Conservation (phyloP, 306 rosid genomes). For the Cicer yamashitae region DNA sequence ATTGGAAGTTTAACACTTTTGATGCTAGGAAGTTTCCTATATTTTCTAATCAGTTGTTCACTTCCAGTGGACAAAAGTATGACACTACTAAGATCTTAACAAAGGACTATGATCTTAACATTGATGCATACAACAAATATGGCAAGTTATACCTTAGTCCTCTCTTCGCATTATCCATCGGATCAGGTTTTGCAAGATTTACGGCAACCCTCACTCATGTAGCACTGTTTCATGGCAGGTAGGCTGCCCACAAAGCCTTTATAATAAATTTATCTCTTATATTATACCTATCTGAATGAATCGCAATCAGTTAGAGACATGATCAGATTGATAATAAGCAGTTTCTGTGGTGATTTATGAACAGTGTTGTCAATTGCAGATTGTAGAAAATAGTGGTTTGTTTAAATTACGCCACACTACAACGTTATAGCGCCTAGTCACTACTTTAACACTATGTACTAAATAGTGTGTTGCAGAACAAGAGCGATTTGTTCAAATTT, state of each 20-base stretch:
- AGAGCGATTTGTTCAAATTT: too few relatives aligned
- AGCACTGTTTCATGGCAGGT: constrained; percentile 91
- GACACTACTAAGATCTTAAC: constrained; percentile 89
- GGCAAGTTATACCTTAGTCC: constrained; percentile 98
- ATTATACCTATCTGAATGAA: not conserved
- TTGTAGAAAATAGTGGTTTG: too few relatives aligned
- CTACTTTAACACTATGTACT: too few relatives aligned
- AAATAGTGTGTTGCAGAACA: too few relatives aligned
- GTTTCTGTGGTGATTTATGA: constrained; percentile 16
- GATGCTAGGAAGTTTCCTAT: constrained; percentile 96
- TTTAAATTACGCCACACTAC: too few relatives aligned
- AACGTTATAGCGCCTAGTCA: too few relatives aligned
- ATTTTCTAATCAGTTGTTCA: constrained; percentile 84
- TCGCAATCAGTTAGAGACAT: constrained; percentile 1
- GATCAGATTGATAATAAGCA: constrained; percentile 13
- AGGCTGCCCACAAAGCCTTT: constrained; percentile 39
- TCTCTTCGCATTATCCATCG: constrained; percentile 92
- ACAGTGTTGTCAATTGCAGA: too few relatives aligned
- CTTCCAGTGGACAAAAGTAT: constrained; percentile 66
- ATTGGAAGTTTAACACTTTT: constrained; percentile 92
- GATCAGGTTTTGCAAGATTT: constrained; percentile 94
- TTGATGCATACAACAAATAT: constrained; percentile 76
- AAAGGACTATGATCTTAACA: constrained; percentile 66
- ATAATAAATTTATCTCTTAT: not conserved
- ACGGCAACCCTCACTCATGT: constrained; percentile 95